These are phyloP conservation scores for Alternaria novae-zelandiae DNA, from an alignment of 2,329 filamentous ascomycete species.

Conservation along the genomic window DNA sequence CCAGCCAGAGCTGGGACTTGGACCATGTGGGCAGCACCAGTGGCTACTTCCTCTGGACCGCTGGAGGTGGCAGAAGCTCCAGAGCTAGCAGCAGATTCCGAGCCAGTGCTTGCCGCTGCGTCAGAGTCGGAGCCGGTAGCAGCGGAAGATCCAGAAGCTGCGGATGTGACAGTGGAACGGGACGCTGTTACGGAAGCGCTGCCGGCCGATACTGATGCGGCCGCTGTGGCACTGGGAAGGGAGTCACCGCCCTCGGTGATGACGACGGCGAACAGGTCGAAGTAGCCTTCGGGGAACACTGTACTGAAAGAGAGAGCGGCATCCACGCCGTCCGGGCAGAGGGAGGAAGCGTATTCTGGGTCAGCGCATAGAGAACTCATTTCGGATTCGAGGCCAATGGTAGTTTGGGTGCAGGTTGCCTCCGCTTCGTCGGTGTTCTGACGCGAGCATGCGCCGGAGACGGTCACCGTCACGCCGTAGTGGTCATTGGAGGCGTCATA, in stretches of 20 bases:
- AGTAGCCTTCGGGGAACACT: constrained; percentile 9
- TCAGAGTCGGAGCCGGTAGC: background rate
- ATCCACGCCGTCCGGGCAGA: background rate
- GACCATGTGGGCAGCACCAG: constrained; percentile 16
- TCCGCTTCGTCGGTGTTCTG: constrained; percentile 12
- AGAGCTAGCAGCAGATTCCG: constrained; percentile 2
- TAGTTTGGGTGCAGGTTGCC: constrained; percentile 24
- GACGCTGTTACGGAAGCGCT: constrained; percentile 11
- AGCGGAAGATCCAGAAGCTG: background rate
- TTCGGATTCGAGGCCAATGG: constrained; percentile 7
- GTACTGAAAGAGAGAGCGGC: background rate
- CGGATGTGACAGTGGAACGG: constrained; percentile 4
- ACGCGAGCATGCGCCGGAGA: constrained; percentile 20
- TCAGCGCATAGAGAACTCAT: constrained; percentile 16
- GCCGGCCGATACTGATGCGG: constrained; percentile 21
- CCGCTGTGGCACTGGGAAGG: constrained; percentile 28
- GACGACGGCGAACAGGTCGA: constrained; percentile 28
- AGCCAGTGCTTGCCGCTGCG: constrained; percentile 1
- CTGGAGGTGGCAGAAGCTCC: background rate
- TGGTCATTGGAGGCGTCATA: constrained; percentile 16
- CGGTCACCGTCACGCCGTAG: constrained; percentile 8
- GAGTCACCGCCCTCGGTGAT: constrained; percentile 39
- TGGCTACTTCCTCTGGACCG: background rate
- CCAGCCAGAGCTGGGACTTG: constrained; percentile 34
- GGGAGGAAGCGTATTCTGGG: background rate